Base-by-base conservation (phyloP, 73 alveolate genomes). In the Paramecium pentaurelia region DNA sequence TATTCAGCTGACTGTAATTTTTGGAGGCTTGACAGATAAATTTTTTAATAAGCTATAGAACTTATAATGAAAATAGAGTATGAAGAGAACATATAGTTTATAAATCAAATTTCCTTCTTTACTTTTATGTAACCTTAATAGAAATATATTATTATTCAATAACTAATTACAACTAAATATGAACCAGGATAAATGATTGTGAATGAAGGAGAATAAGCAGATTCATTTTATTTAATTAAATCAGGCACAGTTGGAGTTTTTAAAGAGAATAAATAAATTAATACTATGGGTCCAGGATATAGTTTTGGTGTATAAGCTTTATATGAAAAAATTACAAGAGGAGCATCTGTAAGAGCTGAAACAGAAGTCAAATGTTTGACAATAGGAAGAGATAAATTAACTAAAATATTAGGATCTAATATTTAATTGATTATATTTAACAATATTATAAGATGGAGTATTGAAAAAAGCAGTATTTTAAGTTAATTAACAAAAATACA, bases 11-110 rank as follows among this genome's bases (percentile, higher is more conserved):
- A 97, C 84, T 97, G 98, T 58, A 47, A 73, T 38, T 92, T 97
- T 44, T 97, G 98, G 98, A 97, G 94, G 27, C 59, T 97, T 16
- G 99, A 97, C 90, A 94, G 99, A 93, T 77, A 60, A 38, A 97
- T 99, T 20, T 96, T 97, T 88, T 95, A 92, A 92, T 60, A 84
- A 77, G 95, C 97, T 9, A 96, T 97, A 0, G 96, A 96, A 86
- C 97, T 95, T 73, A 96, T 97, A 11, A 97, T 97, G 16, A 54
- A 51, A 71, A 93, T 86, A 86, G 94, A 83, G 27, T 89, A 86
- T 92, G 86, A 84, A 28, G 77, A 83, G n/a, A 89, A 89, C 77
- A 70, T 92, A 71, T 71, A 89, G 28, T 89, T 89, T 71, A 89
- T 89, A 32, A 73, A 89, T 11, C 68, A 68, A 47, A 86, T 89